A percentile compares a stretch with the other conserved stretches of the same genome.
These are phyloP conservation scores for Mycena polygramma DNA, from an alignment of 768 basidiomycete species.

Conservation along the genomic window DNA sequence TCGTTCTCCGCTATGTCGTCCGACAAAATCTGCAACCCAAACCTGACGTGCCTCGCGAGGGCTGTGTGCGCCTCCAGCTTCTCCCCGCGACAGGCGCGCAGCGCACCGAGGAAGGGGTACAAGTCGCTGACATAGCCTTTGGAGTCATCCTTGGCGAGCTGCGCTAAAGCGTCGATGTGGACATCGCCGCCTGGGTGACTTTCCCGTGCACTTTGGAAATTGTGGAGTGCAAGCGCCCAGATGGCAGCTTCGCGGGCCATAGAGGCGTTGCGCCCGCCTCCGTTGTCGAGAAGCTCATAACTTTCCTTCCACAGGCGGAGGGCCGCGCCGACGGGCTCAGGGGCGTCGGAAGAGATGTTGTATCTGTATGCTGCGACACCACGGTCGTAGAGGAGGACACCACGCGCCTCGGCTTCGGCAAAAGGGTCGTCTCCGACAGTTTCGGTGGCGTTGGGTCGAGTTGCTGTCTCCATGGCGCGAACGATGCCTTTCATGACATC, in stretches of 20 bases:
- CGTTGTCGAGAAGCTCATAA: neutral
- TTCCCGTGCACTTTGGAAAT: neutral
- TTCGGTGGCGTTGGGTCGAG: neutral
- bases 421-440: neutral
- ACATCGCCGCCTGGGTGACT: neutral
- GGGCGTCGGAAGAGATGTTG: neutral
- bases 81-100: neutral
- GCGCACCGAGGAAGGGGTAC: neutral
- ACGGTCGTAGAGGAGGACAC: constrained; percentile 4
- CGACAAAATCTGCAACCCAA: neutral
- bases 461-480: constrained; percentile 2
- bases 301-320: neutral
- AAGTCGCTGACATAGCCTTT: neutral
- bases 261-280: neutral
- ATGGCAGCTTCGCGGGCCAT: neutral
- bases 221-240: neutral
- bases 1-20: constrained; percentile 1
- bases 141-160: neutral
- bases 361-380: neutral
- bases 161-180: neutral
- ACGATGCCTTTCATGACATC: neutral
- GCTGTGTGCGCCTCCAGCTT: neutral
- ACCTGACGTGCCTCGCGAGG: neutral
- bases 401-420: neutral
- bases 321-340: constrained; percentile 3